Base-by-base conservation (phyloP, 2,329 filamentous ascomycete genomes). In the Calonectria pseudoreteaudii region DNA sequence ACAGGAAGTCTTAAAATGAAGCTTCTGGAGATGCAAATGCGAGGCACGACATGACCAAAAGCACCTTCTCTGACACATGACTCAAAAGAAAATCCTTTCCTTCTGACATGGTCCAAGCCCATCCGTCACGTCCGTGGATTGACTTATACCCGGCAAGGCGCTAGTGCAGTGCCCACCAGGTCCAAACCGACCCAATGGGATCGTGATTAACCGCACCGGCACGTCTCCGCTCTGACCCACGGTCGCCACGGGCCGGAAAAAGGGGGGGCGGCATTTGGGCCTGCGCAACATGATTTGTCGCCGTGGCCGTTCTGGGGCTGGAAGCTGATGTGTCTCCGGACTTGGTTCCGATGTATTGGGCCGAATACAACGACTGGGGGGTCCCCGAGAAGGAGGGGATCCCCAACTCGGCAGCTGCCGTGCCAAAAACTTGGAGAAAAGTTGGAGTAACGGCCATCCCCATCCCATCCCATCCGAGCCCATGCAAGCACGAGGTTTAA, bases 131-230 rank as follows among this genome's bases (percentile, higher is more conserved):
- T 49, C 60, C 60, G 60, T 65, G 60, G 52, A 68, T 60, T 44
- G 66, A 60, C 66, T 60, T 68, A 60, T 68, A 60, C 52, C 66
- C 53, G 56, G 58, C 62, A 47, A 49, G 47, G 47, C 68, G 47
- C 68, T 53, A 70, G 38, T 50, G 47, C 34, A 20, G 7, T 9
- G 26, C 28, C 36, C 56, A 60, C 52, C 52, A 49, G 11, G 18
- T 52, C 38, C 20, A 28, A 1, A 8, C 28, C 44, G 4, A 9
- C 6, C 68, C 68, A 70, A 70, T 70, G 64, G 68, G 68, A 70
- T 64, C 58, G 28, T 6, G 68, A 41, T 70, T 56, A 65, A 2
- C 68, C 68, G 68, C 47, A 53, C 34, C 44, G 44, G 47, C 49
- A 68, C 23, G 30, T 65, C 56, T 60, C 56, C 56, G 56, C 56